These are phyloP conservation scores for Hyaloscypha variabilis DNA, from an alignment of 495 filamentous ascomycete genomes.

Conservation along the genomic window DNA sequence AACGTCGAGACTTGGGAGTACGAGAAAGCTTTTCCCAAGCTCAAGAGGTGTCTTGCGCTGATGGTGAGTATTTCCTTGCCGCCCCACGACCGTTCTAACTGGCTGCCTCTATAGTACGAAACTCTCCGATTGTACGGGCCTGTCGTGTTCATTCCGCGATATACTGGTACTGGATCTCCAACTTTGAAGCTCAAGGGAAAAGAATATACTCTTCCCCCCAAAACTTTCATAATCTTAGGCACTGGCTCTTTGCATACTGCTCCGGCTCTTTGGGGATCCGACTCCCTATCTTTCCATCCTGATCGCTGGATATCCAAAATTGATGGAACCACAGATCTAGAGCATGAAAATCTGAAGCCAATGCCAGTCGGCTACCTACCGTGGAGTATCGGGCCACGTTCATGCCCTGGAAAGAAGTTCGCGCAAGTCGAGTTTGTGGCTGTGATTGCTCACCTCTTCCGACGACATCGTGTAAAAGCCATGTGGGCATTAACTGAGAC, in stretches of 20 bases:
- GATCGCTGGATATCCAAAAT: slow-evolving; percentile 33
- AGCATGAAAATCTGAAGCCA: slow-evolving; percentile 36
- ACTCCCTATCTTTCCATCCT: slow-evolving; percentile 39
- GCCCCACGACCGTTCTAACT: too few species aligned
- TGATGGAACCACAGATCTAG: slow-evolving; percentile 5
- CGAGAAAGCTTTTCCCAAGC: slow-evolving; percentile 41
- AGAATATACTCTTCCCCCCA: slow-evolving; percentile 34
- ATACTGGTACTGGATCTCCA: slow-evolving; percentile 33
- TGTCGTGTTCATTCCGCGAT: slow-evolving; percentile 44
- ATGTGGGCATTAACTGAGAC: slow-evolving; percentile 35
- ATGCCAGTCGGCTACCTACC: slow-evolving; percentile 43
- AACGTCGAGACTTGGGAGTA: slow-evolving; percentile 32
- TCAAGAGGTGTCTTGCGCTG: slow-evolving; percentile 47
- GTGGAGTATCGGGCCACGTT: slow-evolving; percentile 50
- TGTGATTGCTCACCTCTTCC: slow-evolving; percentile 45
- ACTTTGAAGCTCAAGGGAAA: slow-evolving; percentile 30
- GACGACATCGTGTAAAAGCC: slow-evolving; percentile 37
- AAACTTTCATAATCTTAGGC: slow-evolving; percentile 37
- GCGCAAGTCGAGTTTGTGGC: slow-evolving; percentile 58
- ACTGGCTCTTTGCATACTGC: slow-evolving; percentile 29
- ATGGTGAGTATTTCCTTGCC: slow-evolving; percentile 36
- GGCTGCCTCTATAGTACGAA: slow-evolving; percentile 39
- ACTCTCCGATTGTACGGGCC: slow-evolving; percentile 53
- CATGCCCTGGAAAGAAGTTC: slow-evolving; percentile 55
- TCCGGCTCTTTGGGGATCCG: slow-evolving; percentile 35